phyloP scores from a whole-genome alignment of 2,329 filamentous ascomycete species.

The Cryphonectria radicalis region DNA sequence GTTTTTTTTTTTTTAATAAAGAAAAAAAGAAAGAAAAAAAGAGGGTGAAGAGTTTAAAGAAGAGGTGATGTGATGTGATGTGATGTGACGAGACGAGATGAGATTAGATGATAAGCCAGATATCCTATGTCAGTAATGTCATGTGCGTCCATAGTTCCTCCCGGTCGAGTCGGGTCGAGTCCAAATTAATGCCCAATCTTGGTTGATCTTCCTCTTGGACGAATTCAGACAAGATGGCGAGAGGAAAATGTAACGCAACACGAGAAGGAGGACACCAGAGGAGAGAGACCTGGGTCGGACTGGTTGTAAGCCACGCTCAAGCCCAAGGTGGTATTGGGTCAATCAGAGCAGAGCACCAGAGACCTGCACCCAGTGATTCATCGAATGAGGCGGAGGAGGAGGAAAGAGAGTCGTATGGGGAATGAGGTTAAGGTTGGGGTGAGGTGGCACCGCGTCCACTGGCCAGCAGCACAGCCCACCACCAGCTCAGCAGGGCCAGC shows the following conservation, averaged over 20 bases:
- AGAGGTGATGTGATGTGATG: not conserved
- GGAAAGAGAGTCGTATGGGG: not conserved
- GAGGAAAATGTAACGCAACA: constrained; percentile 5
- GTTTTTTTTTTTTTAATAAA: too few species aligned
- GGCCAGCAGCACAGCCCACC: not conserved
- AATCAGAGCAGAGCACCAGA: not conserved
- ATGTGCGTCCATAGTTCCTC: not conserved
- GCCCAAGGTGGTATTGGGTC: not conserved
- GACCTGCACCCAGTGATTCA: not conserved
- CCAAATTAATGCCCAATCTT: constrained; percentile 3
- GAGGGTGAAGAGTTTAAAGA: not conserved
- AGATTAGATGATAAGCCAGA: constrained; percentile 9
- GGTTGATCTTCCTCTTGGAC: not conserved
- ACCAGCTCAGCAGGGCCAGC: not conserved
- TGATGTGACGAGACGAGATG: not conserved
- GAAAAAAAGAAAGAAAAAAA: not conserved
- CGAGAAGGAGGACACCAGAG: not conserved
- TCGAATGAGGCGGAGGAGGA: not conserved
- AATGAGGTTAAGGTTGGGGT: not conserved
- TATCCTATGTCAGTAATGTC: not conserved
- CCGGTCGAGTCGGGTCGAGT: not conserved
- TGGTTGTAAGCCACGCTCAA: constrained; percentile 22
- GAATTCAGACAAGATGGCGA: not conserved
- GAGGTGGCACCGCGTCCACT: constrained; percentile 18
- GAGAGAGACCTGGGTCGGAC: constrained; percentile 3